Evolutionary conservation across 345 rosid species (phyloP), one percentile per base, ranked within the genome.

Genomic region (Gossypium australe): DNA sequence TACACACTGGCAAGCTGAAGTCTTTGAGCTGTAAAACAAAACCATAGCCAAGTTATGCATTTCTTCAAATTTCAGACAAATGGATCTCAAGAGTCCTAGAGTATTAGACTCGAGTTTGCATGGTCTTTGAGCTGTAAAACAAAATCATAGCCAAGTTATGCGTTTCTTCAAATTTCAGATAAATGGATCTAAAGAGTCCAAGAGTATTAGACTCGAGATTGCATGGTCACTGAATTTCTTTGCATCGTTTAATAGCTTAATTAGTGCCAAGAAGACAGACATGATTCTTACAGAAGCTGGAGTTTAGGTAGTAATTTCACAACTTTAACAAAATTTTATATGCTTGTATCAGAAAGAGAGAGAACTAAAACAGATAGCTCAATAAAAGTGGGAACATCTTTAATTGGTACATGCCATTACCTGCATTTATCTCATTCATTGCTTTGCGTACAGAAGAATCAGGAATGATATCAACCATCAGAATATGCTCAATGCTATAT

Each of bases 351-450:
- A 0, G n/a, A 2, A 49, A 1, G 20, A 47, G 2, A 48, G 24
- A 48, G 58, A 25, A 68, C 41, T 34, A 49, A 27, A 68, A 49
- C 24, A 25, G 24, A 25, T 9, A 11, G 12, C 12, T 27, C 4
- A 22, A 51, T 18, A 1, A 48, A 67, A 18, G 2, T 52, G 34
- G 4, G 17, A 11, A 10, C 17, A 4, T 17, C 16, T 24, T 52
- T 5, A 1, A 51, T 52, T 60, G 16, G 18, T 56, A 48, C 59
- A 61, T 8, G 12, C 13, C 17, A 45, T 75, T 83, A 96, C 99
- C 98, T 77, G 99, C 98, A 82, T 96, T 96, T 75, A 96, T 96
- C 86, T 96, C 99, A 56, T 96, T 96, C 99, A 96, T 93, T n/a
- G 99, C 98, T 84, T 79, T 96, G 69, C 98, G 94, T 22, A 96